Percentiles rank a stretch among this genome's conserved stretches.
Evolutionary conservation across 352 stramenopile species (phyloP).

Genomic region (Aphanomyces cochlioides): DNA sequence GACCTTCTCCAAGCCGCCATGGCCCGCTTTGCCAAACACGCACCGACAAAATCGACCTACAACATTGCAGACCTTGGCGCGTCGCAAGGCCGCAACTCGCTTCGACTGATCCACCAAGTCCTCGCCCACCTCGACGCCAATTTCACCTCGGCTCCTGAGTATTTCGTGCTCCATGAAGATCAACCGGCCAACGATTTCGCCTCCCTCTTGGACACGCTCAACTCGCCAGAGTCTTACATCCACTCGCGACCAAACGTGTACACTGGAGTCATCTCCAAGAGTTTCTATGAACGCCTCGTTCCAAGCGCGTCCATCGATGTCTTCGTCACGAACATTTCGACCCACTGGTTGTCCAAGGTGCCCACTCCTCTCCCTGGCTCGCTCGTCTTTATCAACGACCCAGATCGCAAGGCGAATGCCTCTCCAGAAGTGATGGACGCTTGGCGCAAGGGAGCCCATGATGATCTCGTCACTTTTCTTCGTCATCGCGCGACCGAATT

Average conservation of each 20-base stretch:
- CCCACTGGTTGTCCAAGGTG: not conserved
- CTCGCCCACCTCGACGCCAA: not conserved
- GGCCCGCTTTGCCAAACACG: too few relatives aligned
- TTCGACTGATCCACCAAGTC: not conserved
- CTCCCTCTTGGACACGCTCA: not conserved
- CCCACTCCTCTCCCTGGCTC: not conserved
- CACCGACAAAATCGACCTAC: too few relatives aligned
- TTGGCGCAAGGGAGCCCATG: not conserved
- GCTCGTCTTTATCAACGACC: not conserved
- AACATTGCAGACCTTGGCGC: not conserved
- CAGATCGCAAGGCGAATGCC: not conserved
- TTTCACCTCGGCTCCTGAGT: not conserved
- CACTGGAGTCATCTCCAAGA: not conserved
- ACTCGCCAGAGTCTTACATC: conserved; percentile 3
- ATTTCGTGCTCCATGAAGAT: conserved; percentile 1
- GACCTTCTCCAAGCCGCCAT: too few relatives aligned
- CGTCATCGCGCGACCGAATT: conserved; percentile 1
- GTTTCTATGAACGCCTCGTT: not conserved
- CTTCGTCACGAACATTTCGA: not conserved
- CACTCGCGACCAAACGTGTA: not conserved
- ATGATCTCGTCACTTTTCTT: conserved; percentile 7
- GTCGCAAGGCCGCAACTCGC: not conserved
- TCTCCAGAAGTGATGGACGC: not conserved
- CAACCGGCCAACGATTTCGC: not conserved
- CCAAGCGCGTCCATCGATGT: conserved; percentile 9